Evolutionary conservation across 148 eudicot species (phyloP).

Genomic region (Rhododendron vialii): DNA sequence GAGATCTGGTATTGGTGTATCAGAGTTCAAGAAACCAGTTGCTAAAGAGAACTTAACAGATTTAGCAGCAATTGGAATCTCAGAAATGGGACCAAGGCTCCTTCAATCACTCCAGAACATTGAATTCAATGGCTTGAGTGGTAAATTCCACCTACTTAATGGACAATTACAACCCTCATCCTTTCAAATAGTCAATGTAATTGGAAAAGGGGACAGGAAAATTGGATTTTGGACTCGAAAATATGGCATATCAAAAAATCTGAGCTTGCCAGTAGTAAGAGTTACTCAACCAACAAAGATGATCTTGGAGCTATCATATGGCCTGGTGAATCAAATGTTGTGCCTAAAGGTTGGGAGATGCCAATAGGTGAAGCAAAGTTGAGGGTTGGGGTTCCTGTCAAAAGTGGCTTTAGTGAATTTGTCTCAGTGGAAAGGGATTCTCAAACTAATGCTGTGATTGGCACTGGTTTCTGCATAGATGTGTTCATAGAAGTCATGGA

Average conservation of each 20-base stretch:
- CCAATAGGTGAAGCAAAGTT: constrained; percentile 30
- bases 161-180: constrained; percentile 38
- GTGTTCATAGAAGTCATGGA: constrained; percentile 40
- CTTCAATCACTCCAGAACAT: constrained; percentile 23
- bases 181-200: constrained; percentile 42
- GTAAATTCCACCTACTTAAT: constrained; percentile 36
- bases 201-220: constrained; percentile 28
- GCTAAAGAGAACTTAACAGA: constrained; percentile 20
- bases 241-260: constrained; percentile 30
- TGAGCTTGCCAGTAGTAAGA: neutral
- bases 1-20: constrained; percentile 13
- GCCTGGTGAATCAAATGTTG: constrained; percentile 45
- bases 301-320: constrained; percentile 43
- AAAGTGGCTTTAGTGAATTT: constrained; percentile 26
- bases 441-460: constrained; percentile 2
- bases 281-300: constrained; percentile 15
- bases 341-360: constrained; percentile 65
- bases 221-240: constrained; percentile 53
- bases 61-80: constrained; percentile 38
- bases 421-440: constrained; percentile 27
- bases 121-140: constrained; percentile 54
- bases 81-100: constrained; percentile 39
- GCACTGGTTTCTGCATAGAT: constrained; percentile 50
- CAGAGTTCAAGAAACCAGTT: constrained; percentile 18
- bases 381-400: constrained; percentile 41